A percentile compares a stretch with the other conserved stretches of the same genome.
phyloP scores from a whole-genome alignment of 306 rosid species.

The Fagus sylvatica region DNA sequence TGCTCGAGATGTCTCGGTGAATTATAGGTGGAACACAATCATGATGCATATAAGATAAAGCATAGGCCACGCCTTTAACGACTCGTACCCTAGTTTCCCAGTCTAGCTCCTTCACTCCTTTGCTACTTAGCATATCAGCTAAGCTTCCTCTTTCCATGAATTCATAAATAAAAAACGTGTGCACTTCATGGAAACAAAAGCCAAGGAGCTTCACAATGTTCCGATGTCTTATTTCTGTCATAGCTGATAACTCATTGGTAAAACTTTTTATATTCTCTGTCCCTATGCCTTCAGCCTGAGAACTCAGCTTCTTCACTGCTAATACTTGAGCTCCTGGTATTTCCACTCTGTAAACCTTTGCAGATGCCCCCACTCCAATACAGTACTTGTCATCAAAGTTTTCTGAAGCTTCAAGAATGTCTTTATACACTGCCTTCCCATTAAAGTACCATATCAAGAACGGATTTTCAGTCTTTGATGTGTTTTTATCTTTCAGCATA shows the following conservation, averaged over 20 bases:
- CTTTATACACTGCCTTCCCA: not conserved
- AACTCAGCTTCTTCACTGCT: not conserved
- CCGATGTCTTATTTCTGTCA: too few relatives aligned
- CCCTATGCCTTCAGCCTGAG: not conserved
- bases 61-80: not conserved
- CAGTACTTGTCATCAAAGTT: too few relatives aligned
- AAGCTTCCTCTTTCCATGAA: too few relatives aligned
- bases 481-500: not conserved
- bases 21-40: conserved; percentile 4
- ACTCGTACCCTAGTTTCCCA: not conserved
- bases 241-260: not conserved
- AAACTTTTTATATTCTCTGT: not conserved
- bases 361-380: too few relatives aligned
- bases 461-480: not conserved
- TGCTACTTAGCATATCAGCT: not conserved
- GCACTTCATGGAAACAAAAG: not conserved
- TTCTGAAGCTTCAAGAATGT: not conserved
- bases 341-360: too few relatives aligned
- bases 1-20: not conserved
- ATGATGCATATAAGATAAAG: not conserved
- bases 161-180: too few relatives aligned
- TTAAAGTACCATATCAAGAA: not conserved
- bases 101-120: not conserved
- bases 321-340: not conserved
- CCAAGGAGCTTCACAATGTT: not conserved